Evolutionary conservation across 176 grass and related monocot species (phyloP), one percentile per base, ranked within the genome.

Genomic region (Oryza glaberrima): DNA sequence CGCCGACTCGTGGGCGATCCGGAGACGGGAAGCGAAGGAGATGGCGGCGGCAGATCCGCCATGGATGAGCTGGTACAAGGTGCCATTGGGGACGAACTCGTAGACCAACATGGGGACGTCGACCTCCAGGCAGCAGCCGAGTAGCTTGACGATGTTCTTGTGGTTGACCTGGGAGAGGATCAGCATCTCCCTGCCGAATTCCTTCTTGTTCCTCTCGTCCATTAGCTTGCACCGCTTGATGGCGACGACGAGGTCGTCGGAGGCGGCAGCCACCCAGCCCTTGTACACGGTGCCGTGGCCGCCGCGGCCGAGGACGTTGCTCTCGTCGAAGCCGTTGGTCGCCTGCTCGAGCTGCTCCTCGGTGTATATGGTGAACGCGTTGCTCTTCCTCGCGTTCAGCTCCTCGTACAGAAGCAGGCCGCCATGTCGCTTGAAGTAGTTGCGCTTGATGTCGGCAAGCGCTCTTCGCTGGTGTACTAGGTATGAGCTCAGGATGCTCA

Each of bases 81-180:
- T 56, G 52, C 52, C 52, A 6, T 56, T 56, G 17, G 52, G 17
- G 6, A 56, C 5, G 36, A 1, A 38, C 36, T 38, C 36, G 36
- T 38, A 38, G 36, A 38, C 36, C 36, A 38, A 6, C 36, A 38
- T 38, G 36, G 36, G 36, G 36, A 38, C 52, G 16, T 56, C 52
- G 17, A 56, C 52, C 52, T 56, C 52, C 6, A 56, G 52, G 17
- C 52, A 56, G 17, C 52, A 56, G 17, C 52, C 52, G 17, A 56
- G 52, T 12, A 56, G 52, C 52, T 56, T 56, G 52, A 56, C 52
- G 6, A 56, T 56, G 4, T 83, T 83, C 16, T 75, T 83, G 34
- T 83, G 81, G 46, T 61, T 83, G 22, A 83, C 20, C 73, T 75
- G 81, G 49, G 70, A 83, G 7, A 83, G 34, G 64, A 83, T 83